These are phyloP conservation scores for Kazachstania sp. DNA, from an alignment of 1,139 yeast species.

Conservation along the genomic window DNA sequence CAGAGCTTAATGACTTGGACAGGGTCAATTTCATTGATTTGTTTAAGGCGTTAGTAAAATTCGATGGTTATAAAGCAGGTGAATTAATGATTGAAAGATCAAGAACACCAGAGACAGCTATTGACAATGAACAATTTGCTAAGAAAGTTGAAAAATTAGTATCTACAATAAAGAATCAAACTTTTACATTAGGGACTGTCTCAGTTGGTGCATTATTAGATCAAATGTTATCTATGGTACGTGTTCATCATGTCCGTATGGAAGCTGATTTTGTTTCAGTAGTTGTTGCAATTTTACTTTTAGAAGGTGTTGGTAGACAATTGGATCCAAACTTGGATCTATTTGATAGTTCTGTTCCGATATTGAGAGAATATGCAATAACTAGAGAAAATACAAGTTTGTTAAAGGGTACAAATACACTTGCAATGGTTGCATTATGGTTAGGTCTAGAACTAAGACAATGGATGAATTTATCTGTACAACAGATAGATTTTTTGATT, in stretches of 20 bases:
- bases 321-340: constrained; percentile 86
- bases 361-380: constrained; percentile 72
- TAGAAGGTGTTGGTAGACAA: constrained; percentile 94
- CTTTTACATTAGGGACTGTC: constrained; percentile 87
- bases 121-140: constrained; percentile 77
- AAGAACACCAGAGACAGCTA: constrained; percentile 85
- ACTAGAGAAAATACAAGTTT: constrained; percentile 53
- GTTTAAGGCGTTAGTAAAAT: constrained; percentile 79
- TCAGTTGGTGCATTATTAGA: constrained; percentile 87
- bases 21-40: constrained; percentile 80
- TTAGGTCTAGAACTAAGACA: constrained; percentile 81
- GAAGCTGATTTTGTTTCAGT: constrained; percentile 95
- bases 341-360: constrained; percentile 90
- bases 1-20: constrained; percentile 72
- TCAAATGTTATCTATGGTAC: constrained; percentile 81
- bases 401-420: constrained; percentile 48
- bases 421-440: constrained; percentile 88
- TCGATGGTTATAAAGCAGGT: constrained; percentile 93
- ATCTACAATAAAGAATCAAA: constrained; percentile 68
- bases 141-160: constrained; percentile 79
- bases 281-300: constrained; percentile 75
- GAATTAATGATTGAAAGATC: constrained; percentile 92
- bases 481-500: constrained; percentile 42
- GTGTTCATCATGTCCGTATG: constrained; percentile 92
- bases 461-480: constrained; percentile 71